These are phyloP conservation scores for Penicillium crustosum DNA, from an alignment of 2,329 filamentous ascomycete species.

Conservation along the genomic window DNA sequence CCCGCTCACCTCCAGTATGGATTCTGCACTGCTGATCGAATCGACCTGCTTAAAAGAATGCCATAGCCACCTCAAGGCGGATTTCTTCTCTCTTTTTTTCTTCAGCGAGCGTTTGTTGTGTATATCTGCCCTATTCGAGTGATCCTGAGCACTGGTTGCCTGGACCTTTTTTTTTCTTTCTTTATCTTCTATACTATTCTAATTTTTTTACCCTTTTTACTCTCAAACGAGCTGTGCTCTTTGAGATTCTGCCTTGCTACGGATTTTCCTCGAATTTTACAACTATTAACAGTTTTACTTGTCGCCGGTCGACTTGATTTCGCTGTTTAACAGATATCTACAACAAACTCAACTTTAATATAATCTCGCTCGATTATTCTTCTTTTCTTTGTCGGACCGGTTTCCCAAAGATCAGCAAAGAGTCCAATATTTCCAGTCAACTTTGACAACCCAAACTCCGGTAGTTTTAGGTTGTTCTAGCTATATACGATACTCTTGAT, in stretches of 20 bases:
- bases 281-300: slow-evolving; percentile 23
- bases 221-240: slow-evolving; percentile 21
- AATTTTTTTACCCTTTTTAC: slow-evolving; percentile 13
- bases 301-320: slow-evolving; percentile 38
- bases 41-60: slow-evolving; percentile 24
- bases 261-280: slow-evolving; percentile 27
- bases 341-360: slow-evolving; percentile 25
- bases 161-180: slow-evolving; percentile 51
- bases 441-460: slow-evolving; percentile 25
- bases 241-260: slow-evolving; percentile 28
- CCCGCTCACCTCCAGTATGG: slow-evolving; percentile 7
- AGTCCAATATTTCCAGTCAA: slow-evolving; percentile 10
- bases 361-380: slow-evolving; percentile 30
- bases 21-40: slow-evolving; percentile 18
- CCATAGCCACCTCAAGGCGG: slow-evolving; percentile 23
- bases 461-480: slow-evolving; percentile 28
- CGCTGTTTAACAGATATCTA: slow-evolving; percentile 31
- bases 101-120: slow-evolving; percentile 61
- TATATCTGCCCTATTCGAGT: slow-evolving; percentile 49
- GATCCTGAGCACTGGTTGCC: slow-evolving; percentile 44
- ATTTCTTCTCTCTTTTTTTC: slow-evolving; percentile 46
- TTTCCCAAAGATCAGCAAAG: slow-evolving; percentile 26
- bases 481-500: slow-evolving; percentile 24
- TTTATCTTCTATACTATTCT: slow-evolving; percentile 43
- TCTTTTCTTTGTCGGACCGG: slow-evolving; percentile 35